These are phyloP conservation scores for Hysterangium stoloniferum DNA, from an alignment of 768 basidiomycete genomes.

Conservation along the genomic window DNA sequence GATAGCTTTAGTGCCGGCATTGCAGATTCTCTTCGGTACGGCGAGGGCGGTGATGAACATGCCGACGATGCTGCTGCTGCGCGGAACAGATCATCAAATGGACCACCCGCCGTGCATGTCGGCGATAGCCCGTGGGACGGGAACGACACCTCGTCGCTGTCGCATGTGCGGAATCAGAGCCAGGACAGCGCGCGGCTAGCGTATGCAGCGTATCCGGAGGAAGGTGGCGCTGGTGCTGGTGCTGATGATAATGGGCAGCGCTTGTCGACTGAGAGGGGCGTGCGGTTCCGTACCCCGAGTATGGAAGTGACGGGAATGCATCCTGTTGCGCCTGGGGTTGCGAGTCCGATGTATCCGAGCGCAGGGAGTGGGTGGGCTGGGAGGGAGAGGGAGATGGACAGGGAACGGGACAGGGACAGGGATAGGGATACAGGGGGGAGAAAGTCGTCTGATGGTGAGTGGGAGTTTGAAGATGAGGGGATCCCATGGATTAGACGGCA, in stretches of 20 bases:
- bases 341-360: slow-evolving; percentile 6
- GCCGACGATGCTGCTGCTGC: background rate
- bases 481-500: slow-evolving; percentile 10
- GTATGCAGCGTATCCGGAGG: background rate
- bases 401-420: too few species aligned
- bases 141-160: background rate
- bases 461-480: slow-evolving; percentile 12
- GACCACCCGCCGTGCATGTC: background rate
- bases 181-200: slow-evolving; percentile 5
- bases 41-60: background rate
- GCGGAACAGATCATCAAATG: background rate
- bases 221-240: background rate
- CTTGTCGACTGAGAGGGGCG: background rate
- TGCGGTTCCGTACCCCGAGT: slow-evolving; percentile 11
- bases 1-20: slow-evolving; percentile 5
- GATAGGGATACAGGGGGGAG: background rate
- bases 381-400: too few species aligned
- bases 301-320: slow-evolving; percentile 7
- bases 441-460: slow-evolving; percentile 10
- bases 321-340: slow-evolving; percentile 6
- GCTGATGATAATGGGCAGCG: background rate
- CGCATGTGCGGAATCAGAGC: background rate
- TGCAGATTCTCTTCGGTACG: slow-evolving; percentile 1
- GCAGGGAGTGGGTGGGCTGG: background rate
- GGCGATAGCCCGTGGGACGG: background rate